phyloP scores from a whole-genome alignment of 495 filamentous ascomycete genomes.

The Chaetomium fimeti region DNA sequence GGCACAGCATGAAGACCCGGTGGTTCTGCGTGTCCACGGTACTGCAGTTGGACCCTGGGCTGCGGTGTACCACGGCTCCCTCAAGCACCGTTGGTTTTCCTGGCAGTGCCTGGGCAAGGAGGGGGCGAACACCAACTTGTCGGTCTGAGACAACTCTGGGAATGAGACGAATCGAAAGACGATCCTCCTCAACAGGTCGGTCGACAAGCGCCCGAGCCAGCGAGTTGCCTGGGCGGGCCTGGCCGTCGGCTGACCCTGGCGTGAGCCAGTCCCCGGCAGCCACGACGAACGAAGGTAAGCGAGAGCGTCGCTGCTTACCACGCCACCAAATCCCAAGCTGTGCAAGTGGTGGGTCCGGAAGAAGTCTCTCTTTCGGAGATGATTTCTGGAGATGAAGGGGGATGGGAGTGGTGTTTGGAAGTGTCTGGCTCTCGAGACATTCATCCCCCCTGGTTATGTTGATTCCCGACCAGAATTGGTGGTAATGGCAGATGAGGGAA shows the following conservation, averaged over 20 bases:
- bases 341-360: not conserved
- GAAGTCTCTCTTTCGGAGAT: slow-evolving; percentile 1
- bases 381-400: not conserved
- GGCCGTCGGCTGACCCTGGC: slow-evolving; percentile 1
- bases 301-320: not conserved
- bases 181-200: not conserved
- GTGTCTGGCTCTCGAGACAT: too few species aligned
- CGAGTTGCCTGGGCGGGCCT: not conserved
- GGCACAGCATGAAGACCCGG: slow-evolving; percentile 19
- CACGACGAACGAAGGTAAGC: slow-evolving; percentile 3
- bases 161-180: not conserved
- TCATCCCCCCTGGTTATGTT: too few species aligned
- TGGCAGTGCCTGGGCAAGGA: slow-evolving; percentile 1
- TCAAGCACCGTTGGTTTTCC: not conserved
- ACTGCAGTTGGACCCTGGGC: slow-evolving; percentile 12
- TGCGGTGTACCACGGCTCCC: not conserved
- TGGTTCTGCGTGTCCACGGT: slow-evolving; percentile 2
- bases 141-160: not conserved
- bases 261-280: slow-evolving; percentile 1
- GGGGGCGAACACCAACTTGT: not conserved
- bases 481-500: too few species aligned
- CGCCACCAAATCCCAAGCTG: not conserved
- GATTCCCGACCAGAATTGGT: too few species aligned
- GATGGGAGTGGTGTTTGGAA: too few species aligned
- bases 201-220: not conserved